phyloP scores from a whole-genome alignment of 1,284 basidiomycete genomes.

The Moniliella sp. region DNA sequence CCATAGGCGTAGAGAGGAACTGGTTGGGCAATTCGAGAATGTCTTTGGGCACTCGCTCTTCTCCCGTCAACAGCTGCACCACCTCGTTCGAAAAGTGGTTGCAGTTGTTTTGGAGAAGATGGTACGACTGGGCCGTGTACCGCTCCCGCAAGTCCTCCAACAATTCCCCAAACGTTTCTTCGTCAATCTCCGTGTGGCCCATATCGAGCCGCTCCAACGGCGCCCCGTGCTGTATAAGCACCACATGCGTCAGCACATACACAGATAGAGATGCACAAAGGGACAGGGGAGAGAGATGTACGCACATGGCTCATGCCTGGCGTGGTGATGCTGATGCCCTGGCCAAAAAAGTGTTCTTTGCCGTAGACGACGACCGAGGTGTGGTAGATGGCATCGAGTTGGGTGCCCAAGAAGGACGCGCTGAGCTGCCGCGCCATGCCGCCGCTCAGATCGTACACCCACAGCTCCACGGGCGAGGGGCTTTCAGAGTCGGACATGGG shows the following conservation, averaged over 20 bases:
- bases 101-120: slow-evolving; percentile 46
- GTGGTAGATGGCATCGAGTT: slow-evolving; percentile 38
- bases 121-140: slow-evolving; percentile 56
- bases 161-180: slow-evolving; percentile 63
- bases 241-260: not conserved
- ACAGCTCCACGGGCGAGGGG: slow-evolving; percentile 48
- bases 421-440: slow-evolving; percentile 59
- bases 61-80: slow-evolving; percentile 23
- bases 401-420: slow-evolving; percentile 51
- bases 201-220: slow-evolving; percentile 56
- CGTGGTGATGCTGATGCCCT: slow-evolving; percentile 50
- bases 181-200: slow-evolving; percentile 59
- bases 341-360: slow-evolving; percentile 69
- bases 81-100: slow-evolving; percentile 53
- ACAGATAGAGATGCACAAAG: slow-evolving; percentile 3
- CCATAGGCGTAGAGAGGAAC: slow-evolving; percentile 73
- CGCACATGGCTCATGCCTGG: slow-evolving; percentile 4
- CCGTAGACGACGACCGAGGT: slow-evolving; percentile 68
- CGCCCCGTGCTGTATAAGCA: slow-evolving; percentile 42
- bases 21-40: slow-evolving; percentile 43
- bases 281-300: slow-evolving; percentile 1
- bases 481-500: too few relatives aligned
- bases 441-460: slow-evolving; percentile 70
- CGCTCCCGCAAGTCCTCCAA: slow-evolving; percentile 49
- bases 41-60: slow-evolving; percentile 17